Base-by-base conservation (phyloP, 345 rosid genomes). In the Eucalyptus melliodora region DNA sequence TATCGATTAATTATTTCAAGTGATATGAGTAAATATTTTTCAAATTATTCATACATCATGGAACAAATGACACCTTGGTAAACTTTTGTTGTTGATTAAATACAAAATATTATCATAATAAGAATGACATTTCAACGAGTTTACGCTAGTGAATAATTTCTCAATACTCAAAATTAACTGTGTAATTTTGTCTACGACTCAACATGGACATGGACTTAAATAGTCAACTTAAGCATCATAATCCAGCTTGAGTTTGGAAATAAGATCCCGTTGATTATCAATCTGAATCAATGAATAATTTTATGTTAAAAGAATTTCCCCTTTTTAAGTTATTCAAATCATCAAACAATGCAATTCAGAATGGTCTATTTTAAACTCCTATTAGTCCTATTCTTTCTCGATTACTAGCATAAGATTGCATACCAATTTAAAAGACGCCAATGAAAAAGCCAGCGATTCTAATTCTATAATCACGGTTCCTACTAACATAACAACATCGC, bases 101-200 rank as follows among this genome's bases (percentile, higher is more conserved):
- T 8, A 0, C 3, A 16, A 31, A 16, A 8, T 31, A 0, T 6
- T 19, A 31, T 16, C 9, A n/a, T 6, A 15, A 65, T 31, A 16
- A 3, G 7, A 69, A 69, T 69, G 24, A 0, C 42, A 69, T 34
- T 21, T 16, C 9, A 19, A 37, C 2, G 1, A n/a, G 21, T n/a
- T 15, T 65, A n/a, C 0, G 5, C 37, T 3, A 4, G 8, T 16
- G 77, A 65, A 4, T n/a, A 30, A 65, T n/a, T 4, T 65, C 37
- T 11, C 1, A 15, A 56, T 62, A 6, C 34, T 62, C 34, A 12
- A 27, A 27, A 12, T 62, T 12, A 62, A 27, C 69, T 3, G 16
- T 30, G n/a, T 62, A 5, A n/a, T 65, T 2, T n/a, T n/a, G 19
- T 65, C 77, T 65, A 2, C 40, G 3, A 65, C 37, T 15, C 21